Percentiles rank a stretch among this genome's conserved stretches.
Evolutionary conservation across 2,329 filamentous ascomycete species (phyloP).

Genomic region (Gnomoniopsis smithogilvyi): DNA sequence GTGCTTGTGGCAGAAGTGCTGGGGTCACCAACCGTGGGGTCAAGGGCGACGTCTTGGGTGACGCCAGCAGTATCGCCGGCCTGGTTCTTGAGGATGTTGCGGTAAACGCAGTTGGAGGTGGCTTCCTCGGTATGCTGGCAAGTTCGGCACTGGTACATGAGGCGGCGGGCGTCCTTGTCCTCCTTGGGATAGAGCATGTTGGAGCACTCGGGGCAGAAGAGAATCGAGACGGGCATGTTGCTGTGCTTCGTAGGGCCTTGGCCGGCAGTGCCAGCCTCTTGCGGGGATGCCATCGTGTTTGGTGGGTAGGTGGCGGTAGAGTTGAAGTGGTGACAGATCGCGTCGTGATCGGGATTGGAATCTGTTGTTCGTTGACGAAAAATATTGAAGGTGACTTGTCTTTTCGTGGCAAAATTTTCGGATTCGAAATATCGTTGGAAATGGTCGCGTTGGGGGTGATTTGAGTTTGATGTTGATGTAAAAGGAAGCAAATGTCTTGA

Average conservation of each 20-base stretch:
- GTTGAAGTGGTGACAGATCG: conserved; percentile 1
- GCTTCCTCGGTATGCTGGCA: conserved; percentile 90
- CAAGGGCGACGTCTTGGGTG: conserved; percentile 92
- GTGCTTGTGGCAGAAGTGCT: conserved; percentile 1
- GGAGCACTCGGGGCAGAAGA: conserved; percentile 98
- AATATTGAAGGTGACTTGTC: not conserved
- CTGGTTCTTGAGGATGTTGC: conserved; percentile 87
- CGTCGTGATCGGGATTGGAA: not conserved
- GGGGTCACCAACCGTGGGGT: conserved; percentile 89
- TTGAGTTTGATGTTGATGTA: not conserved
- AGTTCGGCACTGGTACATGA: conserved; percentile 94
- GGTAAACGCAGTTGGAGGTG: conserved; percentile 87
- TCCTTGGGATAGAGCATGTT: conserved; percentile 99
- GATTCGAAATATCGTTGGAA: not conserved
- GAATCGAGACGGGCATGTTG: conserved; percentile 85
- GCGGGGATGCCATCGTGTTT: conserved; percentile 53
- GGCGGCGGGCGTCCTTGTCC: conserved; percentile 75
- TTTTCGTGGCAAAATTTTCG: not conserved
- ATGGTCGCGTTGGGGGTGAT: not conserved
- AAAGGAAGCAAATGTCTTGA: not conserved
- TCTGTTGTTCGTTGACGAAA: not conserved
- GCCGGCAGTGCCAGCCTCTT: conserved; percentile 42
- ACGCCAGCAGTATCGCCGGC: conserved; percentile 95
- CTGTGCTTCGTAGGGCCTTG: conserved; percentile 46
- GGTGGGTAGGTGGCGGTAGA: conserved; percentile 3